These are phyloP conservation scores for Alternaria longipes DNA, from an alignment of 2,329 filamentous ascomycete species.

Conservation along the genomic window DNA sequence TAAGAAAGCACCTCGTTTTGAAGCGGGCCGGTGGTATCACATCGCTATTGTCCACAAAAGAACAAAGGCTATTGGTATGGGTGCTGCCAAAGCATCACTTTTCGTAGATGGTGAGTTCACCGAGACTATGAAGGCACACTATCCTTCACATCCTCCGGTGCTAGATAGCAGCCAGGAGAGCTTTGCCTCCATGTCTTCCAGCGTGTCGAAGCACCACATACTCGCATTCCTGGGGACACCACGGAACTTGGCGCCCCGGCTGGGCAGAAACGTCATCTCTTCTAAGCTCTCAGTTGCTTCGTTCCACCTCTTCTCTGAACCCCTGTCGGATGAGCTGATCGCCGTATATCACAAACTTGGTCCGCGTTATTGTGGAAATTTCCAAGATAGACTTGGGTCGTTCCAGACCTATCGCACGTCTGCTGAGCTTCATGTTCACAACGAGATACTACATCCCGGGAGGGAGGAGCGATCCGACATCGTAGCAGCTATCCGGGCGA, in stretches of 20 bases:
- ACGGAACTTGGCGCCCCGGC: constrained; percentile 79
- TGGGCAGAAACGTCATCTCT: constrained; percentile 75
- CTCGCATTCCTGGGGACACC: constrained; percentile 95
- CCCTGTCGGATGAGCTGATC: constrained; percentile 88
- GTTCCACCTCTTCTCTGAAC: constrained; percentile 87
- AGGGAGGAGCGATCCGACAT: constrained; percentile 94
- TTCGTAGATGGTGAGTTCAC: constrained; percentile 94
- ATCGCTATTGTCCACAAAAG: constrained; percentile 86
- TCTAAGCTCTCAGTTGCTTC: constrained; percentile 91
- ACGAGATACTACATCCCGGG: constrained; percentile 87
- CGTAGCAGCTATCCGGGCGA: constrained; percentile 83
- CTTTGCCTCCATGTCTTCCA: constrained; percentile 72
- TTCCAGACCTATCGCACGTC: constrained; percentile 97
- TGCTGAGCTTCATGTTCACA: constrained; percentile 86
- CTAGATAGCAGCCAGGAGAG: constrained; percentile 71
- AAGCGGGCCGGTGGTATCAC: constrained; percentile 87
- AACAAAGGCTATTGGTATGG: constrained; percentile 71
- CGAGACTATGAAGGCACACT: constrained; percentile 89
- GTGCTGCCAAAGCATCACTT: constrained; percentile 81
- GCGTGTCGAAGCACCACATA: constrained; percentile 71
- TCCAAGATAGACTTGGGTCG: constrained; percentile 93
- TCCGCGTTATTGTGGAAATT: constrained; percentile 91
- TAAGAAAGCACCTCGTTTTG: constrained; percentile 83
- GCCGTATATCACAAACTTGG: constrained; percentile 91
- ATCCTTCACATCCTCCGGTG: constrained; percentile 78